A percentile compares a stretch with the other conserved stretches of the same genome.
Evolutionary conservation across 2,329 filamentous ascomycete species (phyloP).

Genomic region (Knoxdaviesia capensis): DNA sequence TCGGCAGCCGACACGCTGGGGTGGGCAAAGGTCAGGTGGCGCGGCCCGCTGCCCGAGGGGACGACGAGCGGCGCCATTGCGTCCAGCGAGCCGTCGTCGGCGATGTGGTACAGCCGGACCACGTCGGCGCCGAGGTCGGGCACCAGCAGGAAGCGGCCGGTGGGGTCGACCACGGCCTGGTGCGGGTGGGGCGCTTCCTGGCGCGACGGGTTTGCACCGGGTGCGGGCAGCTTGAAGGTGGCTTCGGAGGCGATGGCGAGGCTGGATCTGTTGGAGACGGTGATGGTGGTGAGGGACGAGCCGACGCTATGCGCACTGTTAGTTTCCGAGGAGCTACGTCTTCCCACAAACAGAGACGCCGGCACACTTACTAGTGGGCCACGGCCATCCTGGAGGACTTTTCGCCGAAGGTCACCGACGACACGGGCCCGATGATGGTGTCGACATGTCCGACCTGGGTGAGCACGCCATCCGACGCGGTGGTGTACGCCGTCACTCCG

Average conservation of each 20-base stretch:
- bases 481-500: conserved; percentile 21
- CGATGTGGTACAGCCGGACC: conserved; percentile 33
- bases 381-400: conserved; percentile 16
- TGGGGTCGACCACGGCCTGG: conserved; percentile 44
- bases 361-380: conserved; percentile 23
- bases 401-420: conserved; percentile 17
- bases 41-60: conserved; percentile 36
- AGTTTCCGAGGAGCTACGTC: background rate
- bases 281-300: conserved; percentile 23
- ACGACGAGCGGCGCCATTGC: conserved; percentile 19
- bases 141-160: conserved; percentile 37
- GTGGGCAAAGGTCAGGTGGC: conserved; percentile 40
- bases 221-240: conserved; percentile 17
- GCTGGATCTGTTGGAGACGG: conserved; percentile 17
- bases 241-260: conserved; percentile 17
- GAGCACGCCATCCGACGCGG: conserved; percentile 17
- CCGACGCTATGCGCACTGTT: conserved; percentile 11
- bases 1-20: no score
- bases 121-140: conserved; percentile 48
- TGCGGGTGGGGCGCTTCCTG: conserved; percentile 43
- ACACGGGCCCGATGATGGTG: conserved; percentile 21
- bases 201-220: conserved; percentile 19
- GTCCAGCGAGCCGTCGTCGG: conserved; percentile 20
- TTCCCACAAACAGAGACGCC: background rate
- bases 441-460: conserved; percentile 14